Evolutionary conservation across 371 early-diverging fungal species (phyloP), one percentile per base, ranked within the genome.

Genomic region (Mucor indicus): DNA sequence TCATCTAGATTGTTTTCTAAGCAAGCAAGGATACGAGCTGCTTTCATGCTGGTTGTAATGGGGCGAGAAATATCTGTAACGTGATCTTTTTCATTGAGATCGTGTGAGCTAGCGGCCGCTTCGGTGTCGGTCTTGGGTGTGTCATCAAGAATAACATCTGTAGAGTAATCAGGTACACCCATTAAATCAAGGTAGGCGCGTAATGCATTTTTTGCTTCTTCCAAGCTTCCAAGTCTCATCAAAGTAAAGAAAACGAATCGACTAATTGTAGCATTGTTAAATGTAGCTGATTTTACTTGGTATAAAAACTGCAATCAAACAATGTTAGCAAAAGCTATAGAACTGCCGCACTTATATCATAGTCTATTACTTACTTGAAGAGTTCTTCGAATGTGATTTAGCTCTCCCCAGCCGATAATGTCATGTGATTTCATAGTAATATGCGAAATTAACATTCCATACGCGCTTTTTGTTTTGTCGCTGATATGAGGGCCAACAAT

Each of bases 131-230:
- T 15, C 7, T 36, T 17, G 36, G 38, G 8, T 4, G 17, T 16
- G 29, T 42, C 50, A 13, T 50, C 42, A 3, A 44, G 38, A 1
- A 35, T 16, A n/a, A 32, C 33, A 25, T 38, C 53, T 4, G 25
- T 24, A 20, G 23, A 32, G 15, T 41, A 37, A 29, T 60, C 60
- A 19, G 52, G 48, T 0, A 67, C 30, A 15, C 67, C 79, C 10
- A 77, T 69, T 29, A 83, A 48, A 31, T 74, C 67, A 43, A 77
- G 55, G 53, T 90, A 90, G 1, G 81, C 64, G 23, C 72, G 64
- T 1, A 88, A 55, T 4, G 88, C 80, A 57, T 78, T 52, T 13
- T 75, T 70, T 0, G 88, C 88, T 61, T 90, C 90, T 40, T 84
- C 82, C 50, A 79, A 83, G 44, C 86, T 81, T 16, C 89, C 88